These are phyloP conservation scores for Melampsora americana DNA, from an alignment of 1,284 basidiomycete species.

Conservation along the genomic window DNA sequence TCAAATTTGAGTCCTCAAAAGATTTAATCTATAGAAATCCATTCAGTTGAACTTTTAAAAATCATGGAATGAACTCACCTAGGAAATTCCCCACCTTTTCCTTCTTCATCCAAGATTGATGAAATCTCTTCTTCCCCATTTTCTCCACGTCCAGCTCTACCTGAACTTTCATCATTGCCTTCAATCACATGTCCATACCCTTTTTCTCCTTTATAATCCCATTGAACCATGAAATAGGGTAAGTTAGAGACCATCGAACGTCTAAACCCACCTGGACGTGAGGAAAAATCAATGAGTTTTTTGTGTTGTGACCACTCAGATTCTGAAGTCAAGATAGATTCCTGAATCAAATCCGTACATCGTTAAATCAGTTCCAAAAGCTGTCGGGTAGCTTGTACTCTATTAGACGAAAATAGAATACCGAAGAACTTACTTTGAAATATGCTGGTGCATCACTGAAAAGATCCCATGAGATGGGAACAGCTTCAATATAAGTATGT, in stretches of 20 bases:
- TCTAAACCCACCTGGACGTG: conserved; percentile 81
- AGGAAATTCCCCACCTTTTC: conserved; percentile 82
- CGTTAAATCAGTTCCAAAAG: conserved; percentile 29
- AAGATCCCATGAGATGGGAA: conserved; percentile 78
- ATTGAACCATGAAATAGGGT: conserved; percentile 98
- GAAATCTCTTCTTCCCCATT: conserved; percentile 55
- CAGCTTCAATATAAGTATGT: conserved; percentile 84
- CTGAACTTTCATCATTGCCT: conserved; percentile 67
- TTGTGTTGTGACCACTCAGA: conserved; percentile 96
- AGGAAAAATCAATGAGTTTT: conserved; percentile 88
- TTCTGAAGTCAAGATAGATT: conserved; percentile 85
- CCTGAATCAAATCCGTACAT: conserved; percentile 58
- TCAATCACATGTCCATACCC: conserved; percentile 97
- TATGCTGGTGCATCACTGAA: conserved; percentile 84
- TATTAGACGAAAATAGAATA: background rate
- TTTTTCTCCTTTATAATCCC: conserved; percentile 93
- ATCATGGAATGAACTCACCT: too few relatives aligned
- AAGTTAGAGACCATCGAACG: conserved; percentile 90
- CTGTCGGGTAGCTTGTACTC: conserved; percentile 9
- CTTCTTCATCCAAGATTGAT: conserved; percentile 66
- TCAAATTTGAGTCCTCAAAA: too few relatives aligned
- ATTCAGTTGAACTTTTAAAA: too few relatives aligned
- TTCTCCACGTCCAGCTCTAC: conserved; percentile 62
- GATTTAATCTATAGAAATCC: too few relatives aligned
- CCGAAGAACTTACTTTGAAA: conserved; percentile 67